Percentiles rank a stretch among this genome's conserved stretches.
These are phyloP conservation scores for Thalassiosira exigua DNA, from an alignment of 352 stramenopile genomes.

Conservation along the genomic window DNA sequence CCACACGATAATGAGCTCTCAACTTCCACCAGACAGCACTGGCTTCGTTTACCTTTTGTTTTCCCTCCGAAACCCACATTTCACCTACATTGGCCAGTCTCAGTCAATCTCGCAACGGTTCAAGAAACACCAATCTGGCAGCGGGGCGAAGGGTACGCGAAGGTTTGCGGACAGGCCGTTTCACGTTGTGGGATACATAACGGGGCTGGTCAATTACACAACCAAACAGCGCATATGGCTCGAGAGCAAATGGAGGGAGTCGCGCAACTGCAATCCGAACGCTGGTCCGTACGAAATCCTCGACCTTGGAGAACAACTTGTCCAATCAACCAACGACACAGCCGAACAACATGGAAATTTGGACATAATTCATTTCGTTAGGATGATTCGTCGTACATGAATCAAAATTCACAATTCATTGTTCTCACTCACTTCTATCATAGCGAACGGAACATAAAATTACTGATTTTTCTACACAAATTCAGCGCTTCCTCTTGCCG, in stretches of 20 bases:
- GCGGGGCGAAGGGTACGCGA: constrained; percentile 1
- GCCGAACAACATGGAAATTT: no score
- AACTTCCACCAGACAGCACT: constrained; percentile 15
- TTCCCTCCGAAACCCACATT: constrained; percentile 5
- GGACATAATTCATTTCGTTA: no score
- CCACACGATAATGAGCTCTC: constrained; percentile 16
- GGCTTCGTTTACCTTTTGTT: constrained; percentile 44
- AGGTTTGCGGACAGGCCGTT: background rate
- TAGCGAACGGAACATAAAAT: no score
- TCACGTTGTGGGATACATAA: constrained; percentile 14
- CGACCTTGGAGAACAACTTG: background rate
- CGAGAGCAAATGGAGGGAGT: constrained; percentile 20
- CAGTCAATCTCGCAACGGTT: background rate
- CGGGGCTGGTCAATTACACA: background rate
- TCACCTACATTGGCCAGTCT: constrained; percentile 33
- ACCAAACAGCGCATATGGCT: background rate
- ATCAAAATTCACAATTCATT: no score
- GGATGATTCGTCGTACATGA: no score
- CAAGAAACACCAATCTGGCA: constrained; percentile 9
- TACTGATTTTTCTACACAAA: no score
- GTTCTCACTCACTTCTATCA: no score
- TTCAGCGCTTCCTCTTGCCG: no score
- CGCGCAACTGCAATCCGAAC: background rate
- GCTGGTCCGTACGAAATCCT: background rate
- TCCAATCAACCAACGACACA: background rate